A percentile compares a stretch with the other conserved stretches of the same genome.
phyloP scores from a whole-genome alignment of 768 basidiomycete species.

The Suillus weaverae region DNA sequence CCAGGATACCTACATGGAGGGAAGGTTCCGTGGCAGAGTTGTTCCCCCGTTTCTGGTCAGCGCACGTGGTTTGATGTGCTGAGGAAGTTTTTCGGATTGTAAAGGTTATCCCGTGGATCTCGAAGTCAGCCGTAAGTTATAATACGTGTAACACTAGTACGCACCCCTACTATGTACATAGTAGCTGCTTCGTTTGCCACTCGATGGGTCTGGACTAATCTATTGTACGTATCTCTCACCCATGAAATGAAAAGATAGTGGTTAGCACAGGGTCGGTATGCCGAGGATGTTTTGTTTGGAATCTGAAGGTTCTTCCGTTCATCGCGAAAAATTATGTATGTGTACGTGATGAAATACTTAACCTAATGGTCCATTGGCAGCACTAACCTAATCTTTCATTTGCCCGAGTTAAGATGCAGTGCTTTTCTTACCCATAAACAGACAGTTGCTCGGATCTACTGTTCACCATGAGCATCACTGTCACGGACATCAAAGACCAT shows the following conservation, averaged over 20 bases:
- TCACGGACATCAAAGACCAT: not conserved
- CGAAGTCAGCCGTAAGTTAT: constrained; percentile 1
- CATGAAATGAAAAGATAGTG: not conserved
- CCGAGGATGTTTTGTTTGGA: constrained; percentile 23
- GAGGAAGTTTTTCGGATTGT: constrained; percentile 26
- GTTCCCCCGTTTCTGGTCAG: not conserved
- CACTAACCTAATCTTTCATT: not conserved
- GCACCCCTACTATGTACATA: too few species aligned
- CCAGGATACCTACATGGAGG: constrained; percentile 52
- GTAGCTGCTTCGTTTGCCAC: not conserved
- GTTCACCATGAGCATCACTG: not conserved
- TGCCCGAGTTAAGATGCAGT: not conserved
- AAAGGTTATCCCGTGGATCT: constrained; percentile 5
- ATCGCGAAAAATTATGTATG: not conserved
- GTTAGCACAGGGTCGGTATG: constrained; percentile 17
- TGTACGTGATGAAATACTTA: not conserved
- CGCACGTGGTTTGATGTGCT: constrained; percentile 22
- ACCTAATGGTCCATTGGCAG: not conserved
- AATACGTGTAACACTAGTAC: not conserved
- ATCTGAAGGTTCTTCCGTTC: constrained; percentile 12
- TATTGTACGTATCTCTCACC: not conserved
- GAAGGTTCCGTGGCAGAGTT: constrained; percentile 10
- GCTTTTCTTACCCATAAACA: not conserved
- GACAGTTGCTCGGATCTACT: not conserved
- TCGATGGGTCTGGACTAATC: not conserved